Percentiles rank a stretch among this genome's conserved stretches.
Conservation (phyloP, 768 basidiomycete genomes). For the Cyclocybe cylindracea region DNA sequence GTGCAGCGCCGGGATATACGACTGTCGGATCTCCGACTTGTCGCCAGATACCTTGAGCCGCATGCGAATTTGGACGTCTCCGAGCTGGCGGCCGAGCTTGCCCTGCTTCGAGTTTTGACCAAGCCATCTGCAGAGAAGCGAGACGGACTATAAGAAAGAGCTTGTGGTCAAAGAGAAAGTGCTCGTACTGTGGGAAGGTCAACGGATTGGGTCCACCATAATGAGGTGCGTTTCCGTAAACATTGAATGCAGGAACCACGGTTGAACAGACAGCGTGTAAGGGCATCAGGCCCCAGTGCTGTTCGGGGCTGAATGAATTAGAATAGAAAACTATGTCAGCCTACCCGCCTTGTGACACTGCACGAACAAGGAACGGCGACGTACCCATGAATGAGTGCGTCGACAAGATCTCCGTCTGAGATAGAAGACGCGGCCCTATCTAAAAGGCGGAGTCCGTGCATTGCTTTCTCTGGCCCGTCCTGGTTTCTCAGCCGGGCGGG, state of each 20-base stretch:
- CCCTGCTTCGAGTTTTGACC: slow-evolving; percentile 95
- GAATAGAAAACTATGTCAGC: slow-evolving; percentile 4
- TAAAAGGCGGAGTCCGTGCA: slow-evolving; percentile 82
- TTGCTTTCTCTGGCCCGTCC: slow-evolving; percentile 59
- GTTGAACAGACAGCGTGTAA: slow-evolving; percentile 90
- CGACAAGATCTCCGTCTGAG: slow-evolving; percentile 93
- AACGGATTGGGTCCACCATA: slow-evolving; percentile 69
- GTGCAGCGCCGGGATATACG: slow-evolving; percentile 88
- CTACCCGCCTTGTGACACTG: background rate
- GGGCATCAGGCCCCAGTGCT: slow-evolving; percentile 96
- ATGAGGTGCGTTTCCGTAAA: slow-evolving; percentile 73
- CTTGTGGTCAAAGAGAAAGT: slow-evolving; percentile 10
- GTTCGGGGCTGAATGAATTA: slow-evolving; percentile 66
- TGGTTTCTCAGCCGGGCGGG: slow-evolving; percentile 61
- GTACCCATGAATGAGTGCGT: slow-evolving; percentile 91
- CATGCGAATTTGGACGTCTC: slow-evolving; percentile 95
- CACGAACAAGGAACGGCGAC: slow-evolving; percentile 12
- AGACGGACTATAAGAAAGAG: background rate
- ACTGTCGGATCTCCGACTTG: slow-evolving; percentile 85
- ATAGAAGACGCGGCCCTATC: slow-evolving; percentile 89
- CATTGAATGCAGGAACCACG: slow-evolving; percentile 80
- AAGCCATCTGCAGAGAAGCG: slow-evolving; percentile 69
- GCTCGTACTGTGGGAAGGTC: slow-evolving; percentile 79
- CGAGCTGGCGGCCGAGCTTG: slow-evolving; percentile 78
- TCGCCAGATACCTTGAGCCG: slow-evolving; percentile 91